Base-by-base conservation (phyloP, 2,329 filamentous ascomycete species). In the Plectosphaerella sp. region DNA sequence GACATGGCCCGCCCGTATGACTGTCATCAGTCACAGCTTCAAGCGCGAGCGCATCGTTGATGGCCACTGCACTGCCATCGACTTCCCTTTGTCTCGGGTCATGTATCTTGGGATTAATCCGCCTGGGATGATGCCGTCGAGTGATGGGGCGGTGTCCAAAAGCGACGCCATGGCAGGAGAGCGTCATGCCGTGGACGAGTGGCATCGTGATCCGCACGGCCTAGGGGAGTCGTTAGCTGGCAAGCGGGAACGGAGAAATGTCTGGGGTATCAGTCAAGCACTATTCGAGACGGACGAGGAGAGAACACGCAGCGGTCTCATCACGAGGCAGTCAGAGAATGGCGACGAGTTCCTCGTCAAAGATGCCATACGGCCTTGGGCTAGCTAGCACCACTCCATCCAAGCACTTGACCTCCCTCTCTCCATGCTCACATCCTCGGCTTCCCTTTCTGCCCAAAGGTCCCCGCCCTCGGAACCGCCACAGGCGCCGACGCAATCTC, bases 1-100 rank as follows among this genome's bases (percentile, higher is more conserved):
- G 25, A 35, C 35, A 10, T 90, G 85, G 76, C 87, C 87, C 0
- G 48, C 50, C 1, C 70, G 67, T 5, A 62, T 91, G 15, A 87
- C 82, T 16, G 72, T 91, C 18, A 72, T 91, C 41, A 86, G 84
- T 58, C 86, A 90, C 62, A 80, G 70, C 6, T 91, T 91, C 68
- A 91, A 91, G 66, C 72, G 74, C 15, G 64, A 69, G 9, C 76
- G 88, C 2, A 80, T 90, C 22, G 67, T 86, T 48, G 76, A 84
- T 28, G 75, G 79, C 3, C 88, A 91, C 69, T 82, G 84, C 58
- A 70, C 66, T 6, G 85, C 86, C 14, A 71, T 90, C n/a, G 75
- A 76, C 0, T 83, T 80, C 49, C 74, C 78, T 0, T 53, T 69
- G 1, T 61, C 71, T 0, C 64, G 66, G 1, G 72, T 83, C 1